Evolutionary conservation across 164 flowering plant genomes (phyloP).

Genomic region (Vitis vinifera): ASM3070453v1 NC_081820.1:19490501-19491000

Average conservation of each 20-base stretch:
- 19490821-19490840: constrained; percentile 77
- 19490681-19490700: constrained; percentile 69
- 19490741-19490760: constrained; percentile 81
- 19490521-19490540: constrained; percentile 75
- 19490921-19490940: constrained; percentile 88
- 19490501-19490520: constrained; percentile 96
- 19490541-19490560: constrained; percentile 53
- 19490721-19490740: constrained; percentile 91
- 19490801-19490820: constrained; percentile 84
- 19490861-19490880: constrained; percentile 85
- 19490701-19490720: constrained; percentile 88
- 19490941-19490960: constrained; percentile 54
- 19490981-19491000: constrained; percentile 94
- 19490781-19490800: constrained; percentile 80
- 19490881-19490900: constrained; percentile 80
- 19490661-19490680: constrained; percentile 60
- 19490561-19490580: constrained; percentile 71
- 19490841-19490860: constrained; percentile 84
- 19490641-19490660: constrained; percentile 74
- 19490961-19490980: constrained; percentile 63
- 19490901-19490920: constrained; percentile 78
- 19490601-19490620: constrained; percentile 48
- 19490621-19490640: constrained; percentile 81
- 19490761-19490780: constrained; percentile 64
- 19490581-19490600: constrained; percentile 54